A percentile compares a stretch with the other conserved stretches of the same genome.
phyloP scores from a whole-genome alignment of 2,329 filamentous ascomycete species.

The Cladosporium colombiae region DNA sequence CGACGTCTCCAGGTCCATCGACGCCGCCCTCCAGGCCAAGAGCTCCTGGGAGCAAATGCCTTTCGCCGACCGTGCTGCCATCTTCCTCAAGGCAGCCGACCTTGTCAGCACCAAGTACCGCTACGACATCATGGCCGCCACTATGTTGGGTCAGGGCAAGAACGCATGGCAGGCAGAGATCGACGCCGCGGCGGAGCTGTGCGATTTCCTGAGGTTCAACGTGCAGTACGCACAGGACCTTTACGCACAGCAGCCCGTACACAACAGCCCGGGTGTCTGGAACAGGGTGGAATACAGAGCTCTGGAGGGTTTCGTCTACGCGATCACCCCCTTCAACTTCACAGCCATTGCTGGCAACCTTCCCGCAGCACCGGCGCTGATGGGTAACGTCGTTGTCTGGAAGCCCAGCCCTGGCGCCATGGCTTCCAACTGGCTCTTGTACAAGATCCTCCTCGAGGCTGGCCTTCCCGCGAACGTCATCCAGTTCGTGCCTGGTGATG shows the following conservation, averaged over 20 bases:
- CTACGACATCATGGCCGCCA: conserved; percentile 92
- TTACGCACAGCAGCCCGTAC: conserved; percentile 80
- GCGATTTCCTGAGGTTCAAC: conserved; percentile 86
- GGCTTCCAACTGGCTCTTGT: conserved; percentile 81
- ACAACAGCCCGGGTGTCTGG: conserved; percentile 82
- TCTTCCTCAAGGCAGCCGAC: conserved; percentile 94
- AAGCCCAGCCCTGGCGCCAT: conserved; percentile 87
- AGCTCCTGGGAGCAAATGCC: conserved; percentile 82
- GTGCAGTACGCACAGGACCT: conserved; percentile 90
- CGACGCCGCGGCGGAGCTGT: conserved; percentile 85
- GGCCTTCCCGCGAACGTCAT: conserved; percentile 85
- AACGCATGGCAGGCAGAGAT: conserved; percentile 98
- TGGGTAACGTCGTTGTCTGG: conserved; percentile 94
- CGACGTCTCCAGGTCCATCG: conserved; percentile 78
- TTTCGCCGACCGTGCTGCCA: conserved; percentile 83
- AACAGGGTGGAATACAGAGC: conserved; percentile 87
- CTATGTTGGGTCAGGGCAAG: conserved; percentile 94
- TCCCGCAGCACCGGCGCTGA: conserved; percentile 74
- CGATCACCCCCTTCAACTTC: conserved; percentile 93
- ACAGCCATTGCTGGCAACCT: conserved; percentile 90
- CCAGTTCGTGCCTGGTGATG: conserved; percentile 86
- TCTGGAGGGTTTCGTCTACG: conserved; percentile 92
- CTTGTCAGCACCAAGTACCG: conserved; percentile 87
- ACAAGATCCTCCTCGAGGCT: conserved; percentile 88
- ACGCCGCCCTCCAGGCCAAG: conserved; percentile 81